Evolutionary conservation across 2,329 filamentous ascomycete genomes (phyloP).

Genomic region (Lomentospora prolificans): DNA sequence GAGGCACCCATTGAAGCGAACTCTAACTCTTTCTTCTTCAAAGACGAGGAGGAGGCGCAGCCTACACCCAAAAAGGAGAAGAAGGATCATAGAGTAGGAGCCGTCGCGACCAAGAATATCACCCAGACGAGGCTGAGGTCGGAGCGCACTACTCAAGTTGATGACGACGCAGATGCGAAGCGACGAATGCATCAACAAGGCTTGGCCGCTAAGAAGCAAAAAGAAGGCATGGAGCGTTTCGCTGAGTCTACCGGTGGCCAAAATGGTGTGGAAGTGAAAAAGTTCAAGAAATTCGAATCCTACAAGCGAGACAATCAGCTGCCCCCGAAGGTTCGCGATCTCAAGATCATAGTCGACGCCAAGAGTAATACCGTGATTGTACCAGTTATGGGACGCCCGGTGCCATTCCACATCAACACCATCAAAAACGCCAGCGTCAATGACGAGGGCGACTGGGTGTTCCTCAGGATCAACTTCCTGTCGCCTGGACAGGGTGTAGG

Average conservation of each 20-base stretch:
- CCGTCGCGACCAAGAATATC: constrained; percentile 89
- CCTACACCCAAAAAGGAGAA: constrained; percentile 85
- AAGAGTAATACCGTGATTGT: constrained; percentile 87
- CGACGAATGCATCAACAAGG: constrained; percentile 90
- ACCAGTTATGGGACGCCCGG: constrained; percentile 93
- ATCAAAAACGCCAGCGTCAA: constrained; percentile 99
- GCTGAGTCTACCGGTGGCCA: constrained; percentile 74
- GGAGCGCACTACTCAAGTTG: constrained; percentile 76
- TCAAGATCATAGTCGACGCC: constrained; percentile 81
- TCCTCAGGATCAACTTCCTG: constrained; percentile 91
- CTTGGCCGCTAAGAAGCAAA: constrained; percentile 75
- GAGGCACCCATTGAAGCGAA: constrained; percentile 87
- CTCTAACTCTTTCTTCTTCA: constrained; percentile 96
- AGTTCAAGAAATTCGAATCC: constrained; percentile 97
- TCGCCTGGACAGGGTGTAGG: constrained; percentile 96
- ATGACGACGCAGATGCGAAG: constrained; percentile 81
- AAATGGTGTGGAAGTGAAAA: constrained; percentile 90
- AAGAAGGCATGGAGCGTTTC: constrained; percentile 76
- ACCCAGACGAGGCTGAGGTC: constrained; percentile 87
- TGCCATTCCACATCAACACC: constrained; percentile 94
- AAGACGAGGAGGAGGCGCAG: constrained; percentile 83
- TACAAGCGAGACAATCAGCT: constrained; percentile 98
- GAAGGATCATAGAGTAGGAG: constrained; percentile 71
- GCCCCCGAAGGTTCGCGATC: constrained; percentile 68
- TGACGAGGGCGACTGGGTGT: constrained; percentile 88